phyloP scores from a whole-genome alignment of 768 basidiomycete species.

The Tulasnella sp. region DNA sequence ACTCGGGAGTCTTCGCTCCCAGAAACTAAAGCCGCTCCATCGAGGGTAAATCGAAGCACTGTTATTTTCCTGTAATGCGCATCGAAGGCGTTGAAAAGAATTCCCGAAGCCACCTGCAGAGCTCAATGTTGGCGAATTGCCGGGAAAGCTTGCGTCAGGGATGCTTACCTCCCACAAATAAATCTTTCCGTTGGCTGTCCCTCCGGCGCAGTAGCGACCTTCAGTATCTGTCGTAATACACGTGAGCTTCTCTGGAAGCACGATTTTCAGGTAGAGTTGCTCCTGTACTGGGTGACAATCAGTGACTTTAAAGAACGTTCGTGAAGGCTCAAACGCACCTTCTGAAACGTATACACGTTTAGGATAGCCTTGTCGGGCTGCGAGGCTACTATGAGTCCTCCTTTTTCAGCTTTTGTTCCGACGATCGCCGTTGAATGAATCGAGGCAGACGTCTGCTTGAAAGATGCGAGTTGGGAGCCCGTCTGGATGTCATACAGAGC shows the following conservation, averaged over 20 bases:
- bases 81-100: slow-evolving; percentile 84
- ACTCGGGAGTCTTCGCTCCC: slow-evolving; percentile 88
- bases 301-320: background rate
- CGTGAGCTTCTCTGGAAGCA: slow-evolving; percentile 82
- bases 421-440: slow-evolving; percentile 61
- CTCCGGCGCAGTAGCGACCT: slow-evolving; percentile 78
- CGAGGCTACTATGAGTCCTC: slow-evolving; percentile 75
- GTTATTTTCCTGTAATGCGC: slow-evolving; percentile 90
- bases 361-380: slow-evolving; percentile 84
- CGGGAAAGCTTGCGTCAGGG: background rate
- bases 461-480: slow-evolving; percentile 65
- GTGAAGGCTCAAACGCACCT: slow-evolving; percentile 40
- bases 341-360: slow-evolving; percentile 90
- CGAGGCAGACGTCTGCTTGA: slow-evolving; percentile 72
- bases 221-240: slow-evolving; percentile 67
- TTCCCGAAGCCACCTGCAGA: slow-evolving; percentile 79
- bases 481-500: slow-evolving; percentile 76
- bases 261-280: slow-evolving; percentile 76
- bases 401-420: slow-evolving; percentile 59
- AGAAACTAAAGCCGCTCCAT: slow-evolving; percentile 71
- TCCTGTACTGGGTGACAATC: slow-evolving; percentile 46
- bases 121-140: background rate
- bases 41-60: slow-evolving; percentile 72
- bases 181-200: slow-evolving; percentile 79
- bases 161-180: slow-evolving; percentile 92